These are phyloP conservation scores for Dianthus caryophyllus DNA, from an alignment of 148 eudicot genomes.

Conservation along the genomic window DNA sequence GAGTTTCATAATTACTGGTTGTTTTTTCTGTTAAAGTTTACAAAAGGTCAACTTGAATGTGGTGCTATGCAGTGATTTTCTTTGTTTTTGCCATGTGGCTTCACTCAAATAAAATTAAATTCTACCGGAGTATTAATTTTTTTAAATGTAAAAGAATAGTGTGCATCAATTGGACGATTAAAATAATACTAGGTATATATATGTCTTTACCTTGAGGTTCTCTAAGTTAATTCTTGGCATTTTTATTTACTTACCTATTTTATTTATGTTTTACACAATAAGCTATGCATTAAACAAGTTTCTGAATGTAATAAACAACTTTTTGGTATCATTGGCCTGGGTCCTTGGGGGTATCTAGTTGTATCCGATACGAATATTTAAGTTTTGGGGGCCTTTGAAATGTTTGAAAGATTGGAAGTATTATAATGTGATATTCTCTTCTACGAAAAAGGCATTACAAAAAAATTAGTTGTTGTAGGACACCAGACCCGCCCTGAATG, in stretches of 20 bases:
- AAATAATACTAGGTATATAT: background rate
- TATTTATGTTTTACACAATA: background rate
- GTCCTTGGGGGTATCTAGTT: background rate
- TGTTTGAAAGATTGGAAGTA: background rate
- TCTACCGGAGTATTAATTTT: too few relatives aligned
- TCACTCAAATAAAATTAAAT: background rate
- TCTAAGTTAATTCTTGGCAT: background rate
- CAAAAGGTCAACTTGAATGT: slow-evolving; percentile 3
- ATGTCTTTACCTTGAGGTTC: background rate
- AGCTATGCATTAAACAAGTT: background rate
- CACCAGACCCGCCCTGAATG: background rate
- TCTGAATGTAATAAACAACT: background rate
- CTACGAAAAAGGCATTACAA: background rate
- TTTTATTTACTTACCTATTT: background rate
- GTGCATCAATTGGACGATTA: slow-evolving; percentile 2
- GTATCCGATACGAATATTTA: background rate
- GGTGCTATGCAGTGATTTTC: background rate
- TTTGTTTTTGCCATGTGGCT: background rate
- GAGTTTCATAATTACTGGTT: background rate
- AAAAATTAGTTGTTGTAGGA: background rate
- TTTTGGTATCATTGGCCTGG: background rate
- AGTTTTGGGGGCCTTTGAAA: background rate
- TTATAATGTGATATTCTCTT: background rate
- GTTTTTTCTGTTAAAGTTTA: slow-evolving; percentile 7
- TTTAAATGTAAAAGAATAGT: too few relatives aligned